Percentiles rank a stretch among this genome's conserved stretches.
These are phyloP conservation scores for Grigorovia transvaalensis DNA, from an alignment of 805 yeast genomes.

Conservation along the genomic window DNA sequence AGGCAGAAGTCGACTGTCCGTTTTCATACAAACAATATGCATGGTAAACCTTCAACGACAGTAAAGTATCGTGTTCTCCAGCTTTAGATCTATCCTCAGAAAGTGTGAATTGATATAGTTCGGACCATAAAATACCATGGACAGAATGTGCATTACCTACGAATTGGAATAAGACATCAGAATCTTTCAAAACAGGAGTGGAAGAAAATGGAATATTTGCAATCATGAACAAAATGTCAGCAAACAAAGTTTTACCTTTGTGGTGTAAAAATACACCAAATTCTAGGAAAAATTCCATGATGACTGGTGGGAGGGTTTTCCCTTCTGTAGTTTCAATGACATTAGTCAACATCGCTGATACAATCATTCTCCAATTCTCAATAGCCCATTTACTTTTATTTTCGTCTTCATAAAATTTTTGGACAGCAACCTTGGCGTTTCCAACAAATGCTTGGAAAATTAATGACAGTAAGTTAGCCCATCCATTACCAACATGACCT, in stretches of 20 bases:
- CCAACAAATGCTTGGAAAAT: constrained; percentile 59
- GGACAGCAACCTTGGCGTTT: constrained; percentile 42
- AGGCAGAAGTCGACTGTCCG: constrained; percentile 49
- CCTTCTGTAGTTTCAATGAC: not conserved
- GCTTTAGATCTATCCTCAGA: constrained; percentile 28
- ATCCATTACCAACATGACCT: constrained; percentile 32
- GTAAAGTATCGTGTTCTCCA: constrained; percentile 39
- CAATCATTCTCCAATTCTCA: constrained; percentile 41
- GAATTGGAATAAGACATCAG: constrained; percentile 30
- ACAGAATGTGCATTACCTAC: constrained; percentile 33
- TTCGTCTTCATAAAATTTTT: constrained; percentile 34
- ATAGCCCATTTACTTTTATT: constrained; percentile 40
- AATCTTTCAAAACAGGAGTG: constrained; percentile 15
- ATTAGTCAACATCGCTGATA: constrained; percentile 33
- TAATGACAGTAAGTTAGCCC: constrained; percentile 34
- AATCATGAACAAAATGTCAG: constrained; percentile 37
- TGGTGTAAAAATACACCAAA: constrained; percentile 40
- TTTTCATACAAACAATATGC: constrained; percentile 61
- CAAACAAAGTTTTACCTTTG: constrained; percentile 28
- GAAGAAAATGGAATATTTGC: constrained; percentile 37
- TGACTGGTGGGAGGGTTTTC: constrained; percentile 17
- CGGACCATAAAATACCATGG: constrained; percentile 48
- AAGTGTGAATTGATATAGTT: constrained; percentile 51
- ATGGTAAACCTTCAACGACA: constrained; percentile 53
- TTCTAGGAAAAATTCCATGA: constrained; percentile 36